phyloP scores from a whole-genome alignment of 225 moss, liverwort and hornwort genomes.

The Rhytidiadelphus loreus region DNA sequence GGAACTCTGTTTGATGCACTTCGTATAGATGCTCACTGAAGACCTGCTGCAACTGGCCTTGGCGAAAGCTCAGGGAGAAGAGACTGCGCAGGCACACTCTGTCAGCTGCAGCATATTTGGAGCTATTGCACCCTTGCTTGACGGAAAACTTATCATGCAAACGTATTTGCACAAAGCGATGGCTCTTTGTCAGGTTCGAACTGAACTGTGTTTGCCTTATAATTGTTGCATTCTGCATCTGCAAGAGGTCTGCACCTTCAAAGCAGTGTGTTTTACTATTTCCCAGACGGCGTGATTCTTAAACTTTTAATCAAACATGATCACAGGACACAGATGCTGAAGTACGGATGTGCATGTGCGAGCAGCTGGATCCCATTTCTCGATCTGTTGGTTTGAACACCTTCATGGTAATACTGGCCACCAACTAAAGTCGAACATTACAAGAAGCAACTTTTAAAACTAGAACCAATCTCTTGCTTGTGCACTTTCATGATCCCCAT shows the following conservation, averaged over 20 bases:
- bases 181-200: slow-evolving; percentile 80
- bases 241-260: not conserved
- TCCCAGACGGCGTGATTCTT: not conserved
- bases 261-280: not conserved
- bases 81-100: slow-evolving; percentile 65
- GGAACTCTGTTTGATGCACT: not conserved
- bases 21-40: slow-evolving; percentile 51
- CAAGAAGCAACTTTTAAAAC: not conserved
- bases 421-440: not conserved
- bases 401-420: slow-evolving; percentile 44
- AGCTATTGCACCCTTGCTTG: slow-evolving; percentile 76
- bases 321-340: slow-evolving; percentile 90
- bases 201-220: not conserved
- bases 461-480: not conserved
- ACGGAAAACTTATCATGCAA: slow-evolving; percentile 58
- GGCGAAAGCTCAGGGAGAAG: slow-evolving; percentile 80
- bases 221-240: not conserved
- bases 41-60: slow-evolving; percentile 75
- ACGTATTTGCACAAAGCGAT: slow-evolving; percentile 72
- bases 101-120: slow-evolving; percentile 83
- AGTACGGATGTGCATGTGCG: slow-evolving; percentile 93
- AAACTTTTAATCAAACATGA: not conserved
- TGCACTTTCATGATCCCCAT: not conserved
- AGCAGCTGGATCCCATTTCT: slow-evolving; percentile 86
- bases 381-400: slow-evolving; percentile 77